Conservation (phyloP, 495 filamentous ascomycete genomes). For the Lophium mytilinum region DNA sequence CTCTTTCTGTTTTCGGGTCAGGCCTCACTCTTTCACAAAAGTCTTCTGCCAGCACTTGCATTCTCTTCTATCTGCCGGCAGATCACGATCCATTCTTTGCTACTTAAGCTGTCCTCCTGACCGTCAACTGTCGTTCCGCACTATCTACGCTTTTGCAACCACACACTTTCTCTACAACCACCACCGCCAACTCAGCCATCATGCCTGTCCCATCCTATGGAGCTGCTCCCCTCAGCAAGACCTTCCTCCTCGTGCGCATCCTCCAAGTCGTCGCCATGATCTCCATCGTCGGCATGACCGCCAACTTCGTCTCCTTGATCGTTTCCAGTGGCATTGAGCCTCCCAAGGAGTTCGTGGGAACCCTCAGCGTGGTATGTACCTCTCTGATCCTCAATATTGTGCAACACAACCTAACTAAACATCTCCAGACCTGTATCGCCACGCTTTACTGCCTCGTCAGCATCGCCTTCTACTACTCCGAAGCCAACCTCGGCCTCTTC, state of each 20-base stretch:
- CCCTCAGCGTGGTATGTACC: slow-evolving; percentile 66
- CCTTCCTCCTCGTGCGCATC: slow-evolving; percentile 64
- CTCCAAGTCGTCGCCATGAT: slow-evolving; percentile 68
- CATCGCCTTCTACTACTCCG: slow-evolving; percentile 66
- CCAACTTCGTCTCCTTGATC: slow-evolving; percentile 77
- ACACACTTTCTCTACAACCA: neutral
- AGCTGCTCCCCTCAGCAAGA: slow-evolving; percentile 58
- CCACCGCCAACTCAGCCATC: slow-evolving; percentile 13
- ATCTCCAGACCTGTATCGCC: slow-evolving; percentile 59
- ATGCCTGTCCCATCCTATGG: slow-evolving; percentile 54
- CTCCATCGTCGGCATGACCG: slow-evolving; percentile 68
- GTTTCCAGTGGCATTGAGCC: slow-evolving; percentile 53
- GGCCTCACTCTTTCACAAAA: slow-evolving; percentile 22
- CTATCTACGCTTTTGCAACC: neutral
- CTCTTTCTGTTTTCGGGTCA: slow-evolving; percentile 18
- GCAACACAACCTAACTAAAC: slow-evolving; percentile 6
- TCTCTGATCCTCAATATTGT: neutral
- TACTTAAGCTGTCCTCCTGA: slow-evolving; percentile 11
- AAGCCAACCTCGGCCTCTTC: slow-evolving; percentile 61
- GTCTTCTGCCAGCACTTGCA: slow-evolving; percentile 20
- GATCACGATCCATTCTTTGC: slow-evolving; percentile 22
- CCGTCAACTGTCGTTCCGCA: slow-evolving; percentile 14
- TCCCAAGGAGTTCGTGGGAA: slow-evolving; percentile 66
- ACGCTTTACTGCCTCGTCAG: slow-evolving; percentile 69
- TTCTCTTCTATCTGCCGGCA: slow-evolving; percentile 26